phyloP scores from a whole-genome alignment of 371 early-diverging fungal genomes.

The Cladochytrium tenue region DNA sequence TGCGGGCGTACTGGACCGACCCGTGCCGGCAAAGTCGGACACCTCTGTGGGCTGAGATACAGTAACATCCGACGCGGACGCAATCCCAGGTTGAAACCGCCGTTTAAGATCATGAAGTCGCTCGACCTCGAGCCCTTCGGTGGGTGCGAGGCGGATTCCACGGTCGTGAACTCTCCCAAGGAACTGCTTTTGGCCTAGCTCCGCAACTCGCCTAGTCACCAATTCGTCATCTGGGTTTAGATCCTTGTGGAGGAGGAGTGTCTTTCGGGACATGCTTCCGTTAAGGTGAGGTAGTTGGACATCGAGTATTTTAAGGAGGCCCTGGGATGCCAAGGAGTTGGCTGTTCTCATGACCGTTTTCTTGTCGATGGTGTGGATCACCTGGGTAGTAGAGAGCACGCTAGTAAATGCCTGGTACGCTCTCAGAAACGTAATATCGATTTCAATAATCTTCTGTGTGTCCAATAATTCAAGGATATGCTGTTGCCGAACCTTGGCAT shows the following conservation, averaged over 20 bases:
- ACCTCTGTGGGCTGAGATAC: too few species aligned
- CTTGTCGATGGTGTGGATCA: constrained; percentile 22
- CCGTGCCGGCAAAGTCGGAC: too few species aligned
- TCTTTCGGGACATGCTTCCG: constrained; percentile 9
- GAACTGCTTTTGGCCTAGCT: background rate
- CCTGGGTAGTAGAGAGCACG: background rate
- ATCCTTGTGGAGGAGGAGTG: constrained; percentile 23
- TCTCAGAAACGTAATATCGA: constrained; percentile 9
- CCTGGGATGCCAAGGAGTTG: constrained; percentile 17
- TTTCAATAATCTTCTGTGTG: constrained; percentile 25
- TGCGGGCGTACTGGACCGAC: too few species aligned
- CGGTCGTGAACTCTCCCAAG: background rate
- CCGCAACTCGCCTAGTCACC: constrained; percentile 20
- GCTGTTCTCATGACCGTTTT: constrained; percentile 31
- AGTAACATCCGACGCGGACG: too few species aligned
- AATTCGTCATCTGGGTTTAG: constrained; percentile 8
- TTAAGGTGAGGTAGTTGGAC: constrained; percentile 26
- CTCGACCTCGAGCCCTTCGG: constrained; percentile 15
- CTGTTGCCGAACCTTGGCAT: constrained; percentile 19
- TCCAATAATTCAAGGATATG: constrained; percentile 25
- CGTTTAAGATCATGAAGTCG: constrained; percentile 13
- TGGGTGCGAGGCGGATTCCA: background rate
- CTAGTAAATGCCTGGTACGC: constrained; percentile 14
- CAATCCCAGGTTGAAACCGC: constrained; percentile 3
- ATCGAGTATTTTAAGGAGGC: constrained; percentile 19